These are phyloP conservation scores for Cucurbita argyrosperma DNA, from an alignment of 306 rosid genomes.

Conservation along the genomic window DNA sequence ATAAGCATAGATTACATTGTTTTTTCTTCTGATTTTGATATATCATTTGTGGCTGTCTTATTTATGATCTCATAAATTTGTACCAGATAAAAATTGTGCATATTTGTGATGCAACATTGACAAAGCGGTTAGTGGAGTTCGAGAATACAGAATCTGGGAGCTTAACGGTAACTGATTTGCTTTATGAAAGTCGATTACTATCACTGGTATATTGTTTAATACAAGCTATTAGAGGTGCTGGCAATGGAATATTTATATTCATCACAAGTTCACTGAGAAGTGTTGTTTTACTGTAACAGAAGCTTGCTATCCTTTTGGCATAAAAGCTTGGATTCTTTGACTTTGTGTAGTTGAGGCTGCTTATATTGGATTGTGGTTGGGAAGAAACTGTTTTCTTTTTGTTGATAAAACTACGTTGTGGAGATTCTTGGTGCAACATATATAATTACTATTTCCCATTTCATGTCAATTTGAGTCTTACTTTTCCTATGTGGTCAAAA, in stretches of 20 bases:
- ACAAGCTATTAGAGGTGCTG: background rate
- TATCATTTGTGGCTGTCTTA: background rate
- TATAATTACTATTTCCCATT: background rate
- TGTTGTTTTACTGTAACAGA: background rate
- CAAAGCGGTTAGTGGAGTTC: conserved; percentile 72
- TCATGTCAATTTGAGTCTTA: background rate
- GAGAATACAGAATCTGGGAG: conserved; percentile 81
- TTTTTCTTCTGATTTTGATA: background rate
- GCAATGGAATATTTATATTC: background rate
- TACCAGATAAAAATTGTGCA: conserved; percentile 61
- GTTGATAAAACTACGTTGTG: background rate
- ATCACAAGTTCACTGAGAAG: background rate
- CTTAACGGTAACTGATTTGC: conserved; percentile 45
- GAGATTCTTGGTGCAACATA: background rate
- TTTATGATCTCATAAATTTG: conserved; percentile 3
- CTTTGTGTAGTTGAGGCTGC: background rate
- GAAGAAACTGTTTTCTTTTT: background rate
- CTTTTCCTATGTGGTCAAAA: background rate
- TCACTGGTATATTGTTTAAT: background rate
- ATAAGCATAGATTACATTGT: background rate
- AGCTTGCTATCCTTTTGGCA: background rate
- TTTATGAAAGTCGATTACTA: background rate
- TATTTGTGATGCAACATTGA: conserved; percentile 82
- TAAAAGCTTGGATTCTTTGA: background rate
- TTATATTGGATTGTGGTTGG: background rate